Evolutionary conservation across 495 filamentous ascomycete genomes (phyloP), one percentile per base, ranked within the genome.

Genomic region (Tuber borchii): DNA sequence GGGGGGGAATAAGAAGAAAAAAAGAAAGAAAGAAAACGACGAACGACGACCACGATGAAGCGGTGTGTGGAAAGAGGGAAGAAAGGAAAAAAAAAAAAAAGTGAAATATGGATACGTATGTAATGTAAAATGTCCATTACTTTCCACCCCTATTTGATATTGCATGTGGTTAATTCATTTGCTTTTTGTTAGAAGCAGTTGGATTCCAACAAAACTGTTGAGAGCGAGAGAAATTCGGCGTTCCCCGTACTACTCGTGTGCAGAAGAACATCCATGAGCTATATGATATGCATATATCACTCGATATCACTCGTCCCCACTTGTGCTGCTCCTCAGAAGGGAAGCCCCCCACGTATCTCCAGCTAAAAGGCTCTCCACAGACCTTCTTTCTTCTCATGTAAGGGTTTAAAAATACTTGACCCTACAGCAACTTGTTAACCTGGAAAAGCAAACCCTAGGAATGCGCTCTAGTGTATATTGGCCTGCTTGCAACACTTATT

Each of bases 31-130:
- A 17, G 17, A 46, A 17, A 19, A 19, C 45, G 45, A 46, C 45
- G 45, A 46, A 46, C 14, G 12, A 19, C 45, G 45, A 46, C 56
- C 12, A 65, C 26, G 22, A 56, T 56, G 48, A 56, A 56, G 48
- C n/a, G 56, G 26, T 65, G 56, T n/a, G 56, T n/a, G 56, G 26
- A 65, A 65, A 10, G 26, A 65, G 9, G 16, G 12, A 65, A 43
- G 12, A 1, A 43, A 46, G 20, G 5, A 19, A 46, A 46, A 19
- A 46, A 46, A 46, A 46, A 46, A 65, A 65, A 65, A 65, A 65
- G 56, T 65, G 56, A 65, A 65, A 65, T 65, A 65, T 65, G 56
- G 56, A 65, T 65, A 65, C n/a, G n/a, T 65, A 65, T 10, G 56
- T 65, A 65, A 65, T 65, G 26, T n/a, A 65, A 31, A 31, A 65